Percentiles rank a stretch among this genome's conserved stretches.
Evolutionary conservation across 495 filamentous ascomycete genomes (phyloP).

Genomic region (Hypoxylon cercidicola): DNA sequence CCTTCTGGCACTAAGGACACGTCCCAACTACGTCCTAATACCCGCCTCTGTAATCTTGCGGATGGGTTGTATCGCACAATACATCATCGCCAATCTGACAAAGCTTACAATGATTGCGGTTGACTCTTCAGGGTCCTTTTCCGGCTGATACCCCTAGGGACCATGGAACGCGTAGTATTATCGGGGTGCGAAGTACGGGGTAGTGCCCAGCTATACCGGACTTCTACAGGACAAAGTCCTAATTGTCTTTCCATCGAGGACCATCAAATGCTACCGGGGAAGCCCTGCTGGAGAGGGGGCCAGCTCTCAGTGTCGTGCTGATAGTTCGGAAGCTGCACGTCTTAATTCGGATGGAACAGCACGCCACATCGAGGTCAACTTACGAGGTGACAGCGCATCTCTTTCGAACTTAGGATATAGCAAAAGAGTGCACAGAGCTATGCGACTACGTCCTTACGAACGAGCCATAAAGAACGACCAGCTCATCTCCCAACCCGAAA

Average conservation of each 20-base stretch:
- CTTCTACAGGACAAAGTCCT: conserved; percentile 33
- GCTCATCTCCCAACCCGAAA: conserved; percentile 25
- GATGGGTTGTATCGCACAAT: conserved; percentile 12
- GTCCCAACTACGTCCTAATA: conserved; percentile 16
- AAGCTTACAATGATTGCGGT: conserved; percentile 32
- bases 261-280: conserved; percentile 1
- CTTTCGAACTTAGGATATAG: conserved; percentile 3
- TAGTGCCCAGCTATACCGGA: conserved; percentile 28
- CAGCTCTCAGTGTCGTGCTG: conserved; percentile 5
- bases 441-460: conserved; percentile 11
- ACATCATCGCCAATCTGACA: conserved; percentile 35
- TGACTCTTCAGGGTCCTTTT: conserved; percentile 21
- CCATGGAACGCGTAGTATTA: conserved; percentile 14
- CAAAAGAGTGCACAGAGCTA: conserved; percentile 4
- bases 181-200: conserved; percentile 4
- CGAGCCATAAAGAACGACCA: background rate
- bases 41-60: conserved; percentile 13
- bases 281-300: conserved; percentile 7
- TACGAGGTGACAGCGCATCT: conserved; percentile 14
- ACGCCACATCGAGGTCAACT: conserved; percentile 26
- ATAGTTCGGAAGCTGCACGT: conserved; percentile 32
- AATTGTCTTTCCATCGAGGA: conserved; percentile 24
- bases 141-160: background rate
- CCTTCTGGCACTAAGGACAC: conserved; percentile 3
- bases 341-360: conserved; percentile 26